Base-by-base conservation (phyloP, 148 eudicot species). In the Amaranthus cruentus region DNA sequence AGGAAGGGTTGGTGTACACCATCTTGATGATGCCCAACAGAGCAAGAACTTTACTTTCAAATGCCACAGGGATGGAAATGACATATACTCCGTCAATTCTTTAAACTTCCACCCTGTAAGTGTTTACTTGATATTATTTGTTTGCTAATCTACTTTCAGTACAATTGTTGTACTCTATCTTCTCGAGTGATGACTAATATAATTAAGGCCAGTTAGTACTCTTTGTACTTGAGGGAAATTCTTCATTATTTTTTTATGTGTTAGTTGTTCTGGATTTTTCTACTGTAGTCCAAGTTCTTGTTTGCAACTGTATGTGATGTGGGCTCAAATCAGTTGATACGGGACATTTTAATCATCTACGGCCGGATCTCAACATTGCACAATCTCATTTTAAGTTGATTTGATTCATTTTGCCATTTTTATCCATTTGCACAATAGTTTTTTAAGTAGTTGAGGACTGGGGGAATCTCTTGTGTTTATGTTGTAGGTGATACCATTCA, bases 1-100 rank as follows among this genome's bases (percentile, higher is more conserved):
- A 82, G 99, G 99, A 59, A 80, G 97, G 76, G 99, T 95, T 82
- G 99, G 97, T 67, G 97, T 95, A n/a, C 99, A 95, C 78, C 97
- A 95, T 80, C 88, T 95, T 68, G 99, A 95, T 77, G 99, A 95
- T 79, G 75, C 96, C 13, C 97, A 87, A 47, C 84, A 84, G 75
- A 81, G 85, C 83, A 91, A 91, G 85, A 95, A 91, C 77, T 95
- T 95, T 65, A 95, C 99, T 67, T 95, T 95, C 87, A 95, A 95
- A 84, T 95, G 99, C 65, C 99, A 95, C 72, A 87, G 99, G 81
- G 99, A 91, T 47, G 87, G 86, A 80, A 88, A 84, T 76, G 94
- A 91, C 38, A 90, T 95, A 68, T 91, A 87, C 79, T 87, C 99
- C 0, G 99, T 95, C 86, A 95, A 95, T 78, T 87, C 99, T 3